Base-by-base conservation (phyloP, 345 rosid species). In the Aurinia saxatilis region DNA sequence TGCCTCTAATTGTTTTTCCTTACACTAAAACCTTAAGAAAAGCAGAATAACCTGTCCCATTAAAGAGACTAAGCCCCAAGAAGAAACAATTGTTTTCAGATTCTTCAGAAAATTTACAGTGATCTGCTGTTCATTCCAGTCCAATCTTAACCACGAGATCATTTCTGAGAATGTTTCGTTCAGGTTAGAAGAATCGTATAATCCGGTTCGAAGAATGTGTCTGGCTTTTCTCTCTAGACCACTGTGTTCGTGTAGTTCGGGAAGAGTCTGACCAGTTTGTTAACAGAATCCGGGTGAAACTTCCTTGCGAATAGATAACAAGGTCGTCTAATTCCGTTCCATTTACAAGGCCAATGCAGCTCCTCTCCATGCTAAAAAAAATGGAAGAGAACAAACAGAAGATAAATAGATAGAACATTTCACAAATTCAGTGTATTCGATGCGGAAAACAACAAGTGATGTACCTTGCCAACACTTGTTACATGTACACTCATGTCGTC, bases 271-370 rank as follows among this genome's bases (percentile, higher is more conserved):
- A 88, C 51, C 75, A 95, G 70, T 54, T 75, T 83, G 73, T 86
- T 80, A 7, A 86, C 72, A 39, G 99, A 75, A 50, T 84, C 85
- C 0, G 91, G 82, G 42, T 82, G 71, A 75, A 95, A 90, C 78
- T 90, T 95, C 83, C 99, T 80, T 0, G 97, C 99, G 13, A 95
- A 95, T 35, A 95, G 79, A 82, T 87, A 86, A 47, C 99, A 95
- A 0, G 99, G 99, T 25, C 96, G 84, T 68, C 75, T 80, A 50
- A 83, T 89, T 21, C 99, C 99, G 15, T 95, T 95, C 99, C 99
- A 95, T 15, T 77, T 57, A 71, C 99, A 95, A 15, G 87, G 81
- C 71, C 75, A 81, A 19, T 74, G 53, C 71, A 74, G 78, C 72
- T 73, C 88, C 58, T 79, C 80, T 73, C 71, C 86, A 87, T 87